Conservation (phyloP, 192 early-diverging fungal species). For the Coemansia sp. region DNA sequence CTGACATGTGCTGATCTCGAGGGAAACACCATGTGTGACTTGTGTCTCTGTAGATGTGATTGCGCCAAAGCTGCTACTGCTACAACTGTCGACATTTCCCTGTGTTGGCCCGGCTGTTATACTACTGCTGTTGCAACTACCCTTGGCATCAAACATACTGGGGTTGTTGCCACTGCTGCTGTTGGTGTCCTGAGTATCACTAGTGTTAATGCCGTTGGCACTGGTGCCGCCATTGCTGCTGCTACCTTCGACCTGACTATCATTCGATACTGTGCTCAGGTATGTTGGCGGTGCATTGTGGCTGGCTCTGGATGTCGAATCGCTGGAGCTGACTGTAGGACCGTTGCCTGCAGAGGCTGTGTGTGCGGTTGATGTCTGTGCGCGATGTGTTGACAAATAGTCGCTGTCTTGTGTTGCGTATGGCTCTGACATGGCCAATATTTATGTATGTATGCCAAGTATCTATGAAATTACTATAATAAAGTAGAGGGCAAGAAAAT, state of each 20-base stretch:
- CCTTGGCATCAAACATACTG: no score
- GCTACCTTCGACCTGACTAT: background rate
- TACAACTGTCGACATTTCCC: background rate
- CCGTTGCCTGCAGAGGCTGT: slow-evolving; percentile 12
- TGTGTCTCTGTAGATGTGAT: background rate
- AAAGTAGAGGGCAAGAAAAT: background rate
- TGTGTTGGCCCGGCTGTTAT: background rate
- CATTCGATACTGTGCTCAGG: slow-evolving; percentile 3
- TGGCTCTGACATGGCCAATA: slow-evolving; percentile 36
- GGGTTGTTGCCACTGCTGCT: no score
- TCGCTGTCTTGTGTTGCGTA: slow-evolving; percentile 51
- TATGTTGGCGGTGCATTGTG: background rate
- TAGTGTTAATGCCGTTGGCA: background rate
- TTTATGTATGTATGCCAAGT: background rate
- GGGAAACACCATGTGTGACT: background rate
- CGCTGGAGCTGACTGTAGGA: slow-evolving; percentile 2
- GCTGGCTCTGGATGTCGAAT: background rate
- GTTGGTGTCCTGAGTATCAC: background rate
- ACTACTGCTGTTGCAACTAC: background rate
- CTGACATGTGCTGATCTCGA: slow-evolving; percentile 7
- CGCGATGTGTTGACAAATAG: slow-evolving; percentile 40
- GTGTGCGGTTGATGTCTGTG: slow-evolving; percentile 17
- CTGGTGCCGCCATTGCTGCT: background rate
- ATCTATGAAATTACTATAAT: background rate
- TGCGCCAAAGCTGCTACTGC: background rate